Evolutionary conservation across 2,329 filamentous ascomycete species (phyloP).

Genomic region (Blastomyces emzantsi): DNA sequence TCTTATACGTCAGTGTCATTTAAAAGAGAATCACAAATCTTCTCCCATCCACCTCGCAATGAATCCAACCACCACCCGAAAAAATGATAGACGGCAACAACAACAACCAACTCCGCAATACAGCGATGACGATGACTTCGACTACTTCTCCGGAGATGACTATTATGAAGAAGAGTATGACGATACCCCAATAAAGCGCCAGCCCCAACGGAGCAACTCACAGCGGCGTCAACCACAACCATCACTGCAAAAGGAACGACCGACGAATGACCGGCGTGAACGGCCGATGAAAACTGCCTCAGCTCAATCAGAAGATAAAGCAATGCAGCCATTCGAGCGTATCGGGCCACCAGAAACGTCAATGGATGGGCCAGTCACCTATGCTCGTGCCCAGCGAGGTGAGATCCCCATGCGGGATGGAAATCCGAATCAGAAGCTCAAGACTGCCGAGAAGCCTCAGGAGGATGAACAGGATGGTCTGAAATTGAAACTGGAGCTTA

Average conservation of each 20-base stretch:
- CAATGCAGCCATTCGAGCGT: slow-evolving; percentile 46
- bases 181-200: slow-evolving; percentile 14
- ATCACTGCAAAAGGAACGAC: slow-evolving; percentile 7
- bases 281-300: slow-evolving; percentile 16
- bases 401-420: slow-evolving; percentile 47
- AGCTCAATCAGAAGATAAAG: slow-evolving; percentile 38
- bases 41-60: neutral
- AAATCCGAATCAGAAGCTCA: slow-evolving; percentile 39
- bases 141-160: slow-evolving; percentile 9
- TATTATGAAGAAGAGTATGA: slow-evolving; percentile 7
- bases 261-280: slow-evolving; percentile 12
- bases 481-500: slow-evolving; percentile 50
- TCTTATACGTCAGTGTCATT: neutral
- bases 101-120: slow-evolving; percentile 7
- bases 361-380: slow-evolving; percentile 49
- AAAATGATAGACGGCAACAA: slow-evolving; percentile 2
- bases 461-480: slow-evolving; percentile 38
- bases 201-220: slow-evolving; percentile 12
- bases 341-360: slow-evolving; percentile 48
- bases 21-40: neutral
- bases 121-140: slow-evolving; percentile 10
- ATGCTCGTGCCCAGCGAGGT: slow-evolving; percentile 45
- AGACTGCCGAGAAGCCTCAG: slow-evolving; percentile 23
- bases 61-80: slow-evolving; percentile 2
- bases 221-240: slow-evolving; percentile 4